Percentiles rank a stretch among this genome's conserved stretches.
Evolutionary conservation across 176 grass and related monocot species (phyloP).

Genomic region (Echinochloa phyllopogon): DNA sequence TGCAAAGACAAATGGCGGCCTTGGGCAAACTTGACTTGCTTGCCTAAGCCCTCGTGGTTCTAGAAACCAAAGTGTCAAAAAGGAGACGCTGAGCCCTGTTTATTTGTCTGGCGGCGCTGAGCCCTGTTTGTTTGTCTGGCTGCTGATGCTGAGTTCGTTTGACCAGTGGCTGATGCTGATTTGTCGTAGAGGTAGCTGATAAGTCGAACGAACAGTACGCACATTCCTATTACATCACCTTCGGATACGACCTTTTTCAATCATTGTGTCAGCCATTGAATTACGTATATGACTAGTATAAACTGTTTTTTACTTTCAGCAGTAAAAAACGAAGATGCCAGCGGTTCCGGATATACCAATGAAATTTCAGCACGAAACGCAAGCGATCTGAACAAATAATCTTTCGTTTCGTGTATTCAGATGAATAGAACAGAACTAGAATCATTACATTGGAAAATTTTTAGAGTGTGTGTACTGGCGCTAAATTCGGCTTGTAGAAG

Average conservation of each 20-base stretch:
- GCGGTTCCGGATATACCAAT: neutral
- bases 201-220: no score
- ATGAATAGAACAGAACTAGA: constrained; percentile 36
- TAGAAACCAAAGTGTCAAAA: constrained; percentile 26
- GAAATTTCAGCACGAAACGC: neutral
- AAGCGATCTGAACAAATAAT: neutral
- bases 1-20: constrained; percentile 13
- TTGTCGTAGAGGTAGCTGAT: no score
- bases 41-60: neutral
- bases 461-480: constrained; percentile 41
- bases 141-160: no score
- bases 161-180: no score
- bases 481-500: constrained; percentile 53
- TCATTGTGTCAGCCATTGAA: constrained; percentile 16
- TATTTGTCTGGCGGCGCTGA: no score
- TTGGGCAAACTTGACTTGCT: constrained; percentile 22
- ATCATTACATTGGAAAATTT: neutral
- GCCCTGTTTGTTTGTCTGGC: no score
- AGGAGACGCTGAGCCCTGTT: no score
- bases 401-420: constrained; percentile 45
- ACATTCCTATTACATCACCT: constrained; percentile 3
- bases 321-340: neutral
- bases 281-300: neutral
- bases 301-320: neutral
- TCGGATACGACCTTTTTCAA: neutral